Percentiles rank a stretch among this genome's conserved stretches.
phyloP scores from a whole-genome alignment of 257 asterid genomes.

The Euphrasia confusa region DNA sequence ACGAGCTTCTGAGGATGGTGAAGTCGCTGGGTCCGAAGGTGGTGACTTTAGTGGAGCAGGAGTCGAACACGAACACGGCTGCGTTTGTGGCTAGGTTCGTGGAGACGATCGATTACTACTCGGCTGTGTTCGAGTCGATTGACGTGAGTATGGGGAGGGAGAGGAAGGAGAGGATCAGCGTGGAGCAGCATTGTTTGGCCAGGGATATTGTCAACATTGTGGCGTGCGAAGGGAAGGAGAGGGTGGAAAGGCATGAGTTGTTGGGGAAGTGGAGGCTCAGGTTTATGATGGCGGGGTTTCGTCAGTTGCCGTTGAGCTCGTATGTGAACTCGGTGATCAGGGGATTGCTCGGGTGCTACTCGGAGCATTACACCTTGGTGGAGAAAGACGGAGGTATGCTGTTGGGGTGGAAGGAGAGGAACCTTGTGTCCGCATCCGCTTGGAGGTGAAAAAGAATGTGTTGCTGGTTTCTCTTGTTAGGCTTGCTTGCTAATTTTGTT shows the following conservation, averaged over 20 bases:
- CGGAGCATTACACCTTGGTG: conserved; percentile 66
- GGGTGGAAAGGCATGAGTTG: conserved; percentile 88
- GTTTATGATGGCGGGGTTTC: conserved; percentile 82
- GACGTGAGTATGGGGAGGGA: conserved; percentile 49
- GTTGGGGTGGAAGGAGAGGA: conserved; percentile 85
- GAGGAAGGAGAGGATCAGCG: conserved; percentile 73
- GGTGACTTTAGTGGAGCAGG: background rate
- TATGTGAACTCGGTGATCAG: conserved; percentile 78
- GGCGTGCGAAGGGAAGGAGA: conserved; percentile 89
- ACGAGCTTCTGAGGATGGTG: conserved; percentile 32
- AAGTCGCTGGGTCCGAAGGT: background rate
- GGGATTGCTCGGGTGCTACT: conserved; percentile 59
- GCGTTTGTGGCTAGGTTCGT: conserved; percentile 9
- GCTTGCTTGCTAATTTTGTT: background rate
- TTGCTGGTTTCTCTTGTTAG: too few species aligned
- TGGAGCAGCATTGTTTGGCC: conserved; percentile 87
- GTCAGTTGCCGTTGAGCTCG: conserved; percentile 56
- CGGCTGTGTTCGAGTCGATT: background rate
- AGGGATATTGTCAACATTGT: conserved; percentile 86
- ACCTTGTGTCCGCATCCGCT: conserved; percentile 83
- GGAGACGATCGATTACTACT: background rate
- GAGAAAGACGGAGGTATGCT: conserved; percentile 83
- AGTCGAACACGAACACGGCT: background rate
- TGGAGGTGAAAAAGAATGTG: conserved; percentile 46
- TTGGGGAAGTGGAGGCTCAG: conserved; percentile 84